Conservation (phyloP, 179 eudicot species). For the Kewa caespitosa region DNA sequence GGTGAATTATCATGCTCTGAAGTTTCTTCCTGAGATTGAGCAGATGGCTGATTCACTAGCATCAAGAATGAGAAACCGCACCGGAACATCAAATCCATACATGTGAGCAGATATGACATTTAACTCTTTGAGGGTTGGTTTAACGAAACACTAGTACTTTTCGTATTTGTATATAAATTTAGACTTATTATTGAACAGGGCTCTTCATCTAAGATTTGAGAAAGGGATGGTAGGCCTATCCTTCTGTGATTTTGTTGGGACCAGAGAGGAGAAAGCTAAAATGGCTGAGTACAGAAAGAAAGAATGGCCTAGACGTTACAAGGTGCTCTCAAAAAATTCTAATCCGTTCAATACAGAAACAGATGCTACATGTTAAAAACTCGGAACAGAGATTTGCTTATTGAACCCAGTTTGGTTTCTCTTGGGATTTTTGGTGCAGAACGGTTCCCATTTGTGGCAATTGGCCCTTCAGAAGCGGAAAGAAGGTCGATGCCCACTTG, state of each 20-base stretch:
- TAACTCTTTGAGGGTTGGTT: neutral
- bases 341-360: too few species aligned
- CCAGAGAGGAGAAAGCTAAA: slow-evolving; percentile 81
- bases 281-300: slow-evolving; percentile 90
- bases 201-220: slow-evolving; percentile 98
- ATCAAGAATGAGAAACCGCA: slow-evolving; percentile 96
- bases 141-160: neutral
- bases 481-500: slow-evolving; percentile 98
- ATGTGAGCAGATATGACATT: slow-evolving; percentile 50
- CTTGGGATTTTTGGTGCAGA: slow-evolving; percentile 43
- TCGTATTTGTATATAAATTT: neutral
- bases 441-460: slow-evolving; percentile 97
- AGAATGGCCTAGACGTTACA: slow-evolving; percentile 98
- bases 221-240: slow-evolving; percentile 99
- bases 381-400: neutral
- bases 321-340: slow-evolving; percentile 47
- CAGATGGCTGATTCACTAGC: slow-evolving; percentile 86
- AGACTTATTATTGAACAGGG: slow-evolving; percentile 51
- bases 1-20: slow-evolving; percentile 95
- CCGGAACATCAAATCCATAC: slow-evolving; percentile 81
- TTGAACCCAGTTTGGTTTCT: slow-evolving; percentile 9
- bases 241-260: slow-evolving; percentile 96
- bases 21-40: slow-evolving; percentile 95
- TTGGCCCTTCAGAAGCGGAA: slow-evolving; percentile 90
- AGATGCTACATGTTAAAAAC: neutral